Base-by-base conservation (phyloP, 106 monocot species). In the Dendrobium catenatum region DNA sequence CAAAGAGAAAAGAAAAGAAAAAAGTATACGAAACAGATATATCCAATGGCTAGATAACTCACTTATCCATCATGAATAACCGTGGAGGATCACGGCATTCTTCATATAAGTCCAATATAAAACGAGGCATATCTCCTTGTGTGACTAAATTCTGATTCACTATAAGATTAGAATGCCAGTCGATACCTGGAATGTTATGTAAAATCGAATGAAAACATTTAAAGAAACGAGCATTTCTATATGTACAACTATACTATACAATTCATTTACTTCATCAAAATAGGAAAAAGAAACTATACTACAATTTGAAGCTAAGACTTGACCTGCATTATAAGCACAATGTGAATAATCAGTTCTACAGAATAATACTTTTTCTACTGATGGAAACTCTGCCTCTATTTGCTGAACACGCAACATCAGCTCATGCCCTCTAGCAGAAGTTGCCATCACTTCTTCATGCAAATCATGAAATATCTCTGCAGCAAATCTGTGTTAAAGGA, bases 61-160 rank as follows among this genome's bases (percentile, higher is more conserved):
- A 99, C 98, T 91, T 99, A 78, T 99, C 95, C 55, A 99, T 80
- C 72, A 88, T 93, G 81, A 99, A 95, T 81, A 99, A 83, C 42
- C 80, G 87, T 66, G 98, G 98, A 77, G 95, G 95, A 73, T 91
- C 95, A 81, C 87, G 91, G 31, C 93, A 91, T 85, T 99, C 98
- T 91, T 99, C 98, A 79, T 95, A 99, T 6, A 92, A 99, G 58
- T 95, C 88, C 85, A 99, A 83, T 85, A 99, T 76, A 82, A 95
- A 95, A 75, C 95, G 91, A 48, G 98, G 98, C 95, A 99, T 93
- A 85, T 99, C 98, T 80, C 91, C 93, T 86, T 82, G 84, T 26
- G 89, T 95, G 43, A 99, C 73, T 83, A 93, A 66, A 86, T 99
- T 99, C 26, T 93, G 89, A 79, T 91, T 87, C 26, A 85, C 68